Evolutionary conservation across 352 stramenopile species (phyloP).

Genomic region (Hyaloperonospora arabidopsidis): DNA sequence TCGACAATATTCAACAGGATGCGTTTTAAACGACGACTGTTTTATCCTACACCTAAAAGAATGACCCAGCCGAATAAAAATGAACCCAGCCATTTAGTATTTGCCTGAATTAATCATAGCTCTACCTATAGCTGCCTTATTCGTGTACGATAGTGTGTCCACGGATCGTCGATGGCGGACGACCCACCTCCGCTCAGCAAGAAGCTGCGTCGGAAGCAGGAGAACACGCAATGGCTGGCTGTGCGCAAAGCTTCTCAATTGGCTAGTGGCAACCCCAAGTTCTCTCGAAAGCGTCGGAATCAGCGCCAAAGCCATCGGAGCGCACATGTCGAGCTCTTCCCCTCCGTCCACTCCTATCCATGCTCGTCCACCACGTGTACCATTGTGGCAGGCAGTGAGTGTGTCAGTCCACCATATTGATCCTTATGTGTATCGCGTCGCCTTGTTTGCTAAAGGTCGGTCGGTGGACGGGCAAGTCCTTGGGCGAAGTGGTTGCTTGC

Average conservation of each 20-base stretch:
- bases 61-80: too few species aligned
- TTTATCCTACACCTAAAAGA: too few species aligned
- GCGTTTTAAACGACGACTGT: too few species aligned
- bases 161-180: too few species aligned
- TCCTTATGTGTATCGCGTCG: conserved; percentile 90
- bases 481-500: conserved; percentile 78
- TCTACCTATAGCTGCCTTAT: too few species aligned
- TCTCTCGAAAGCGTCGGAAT: conserved; percentile 38
- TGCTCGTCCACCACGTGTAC: conserved; percentile 28
- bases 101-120: too few species aligned
- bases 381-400: conserved; percentile 17
- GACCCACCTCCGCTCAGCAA: too few species aligned
- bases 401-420: conserved; percentile 41
- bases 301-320: conserved; percentile 22
- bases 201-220: too few species aligned
- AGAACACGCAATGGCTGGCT: conserved; percentile 31
- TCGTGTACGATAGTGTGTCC: too few species aligned
- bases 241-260: conserved; percentile 30
- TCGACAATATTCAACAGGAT: too few species aligned
- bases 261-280: conserved; percentile 8
- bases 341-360: conserved; percentile 20
- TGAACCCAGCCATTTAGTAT: too few species aligned
- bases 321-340: conserved; percentile 10
- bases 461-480: conserved; percentile 77
- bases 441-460: conserved; percentile 84